phyloP scores from a whole-genome alignment of 352 stramenopile species.

The Globisporangium lucens region DNA sequence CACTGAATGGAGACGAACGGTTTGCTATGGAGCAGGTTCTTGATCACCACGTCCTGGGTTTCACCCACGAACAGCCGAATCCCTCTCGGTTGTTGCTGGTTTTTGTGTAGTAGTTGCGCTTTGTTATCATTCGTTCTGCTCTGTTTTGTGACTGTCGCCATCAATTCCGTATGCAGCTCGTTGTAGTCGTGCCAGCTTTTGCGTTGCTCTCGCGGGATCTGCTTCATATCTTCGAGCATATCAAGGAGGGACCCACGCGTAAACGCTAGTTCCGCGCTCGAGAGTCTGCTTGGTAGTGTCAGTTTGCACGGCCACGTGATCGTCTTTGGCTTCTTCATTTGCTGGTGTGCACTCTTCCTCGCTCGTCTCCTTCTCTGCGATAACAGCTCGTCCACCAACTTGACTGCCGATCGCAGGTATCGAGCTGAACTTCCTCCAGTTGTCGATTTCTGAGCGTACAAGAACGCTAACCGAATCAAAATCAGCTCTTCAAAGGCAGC shows the following conservation, averaged over 20 bases:
- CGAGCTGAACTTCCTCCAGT: constrained; percentile 1
- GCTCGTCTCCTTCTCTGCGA: constrained; percentile 20
- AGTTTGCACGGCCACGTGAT: constrained; percentile 31
- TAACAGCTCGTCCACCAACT: constrained; percentile 31
- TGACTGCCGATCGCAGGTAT: constrained; percentile 24
- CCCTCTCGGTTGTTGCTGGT: constrained; percentile 19
- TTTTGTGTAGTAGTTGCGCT: neutral
- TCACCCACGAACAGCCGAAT: constrained; percentile 45
- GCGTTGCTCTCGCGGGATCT: constrained; percentile 22
- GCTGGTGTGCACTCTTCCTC: neutral
- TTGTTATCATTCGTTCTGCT: neutral
- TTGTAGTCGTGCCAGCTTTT: constrained; percentile 47
- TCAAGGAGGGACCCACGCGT: constrained; percentile 32
- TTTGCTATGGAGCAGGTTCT: constrained; percentile 45
- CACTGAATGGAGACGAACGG: constrained; percentile 44
- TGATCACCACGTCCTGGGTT: constrained; percentile 34
- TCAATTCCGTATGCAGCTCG: constrained; percentile 37
- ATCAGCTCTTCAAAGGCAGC: constrained; percentile 50
- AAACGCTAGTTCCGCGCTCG: constrained; percentile 31
- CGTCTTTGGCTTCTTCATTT: constrained; percentile 19
- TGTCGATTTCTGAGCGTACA: constrained; percentile 30
- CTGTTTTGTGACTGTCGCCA: constrained; percentile 21
- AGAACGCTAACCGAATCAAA: constrained; percentile 46
- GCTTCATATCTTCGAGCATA: constrained; percentile 31
- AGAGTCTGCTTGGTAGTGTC: constrained; percentile 29